Conservation (phyloP, 768 basidiomycete genomes). For the Kwoniella dejecticola region DNA sequence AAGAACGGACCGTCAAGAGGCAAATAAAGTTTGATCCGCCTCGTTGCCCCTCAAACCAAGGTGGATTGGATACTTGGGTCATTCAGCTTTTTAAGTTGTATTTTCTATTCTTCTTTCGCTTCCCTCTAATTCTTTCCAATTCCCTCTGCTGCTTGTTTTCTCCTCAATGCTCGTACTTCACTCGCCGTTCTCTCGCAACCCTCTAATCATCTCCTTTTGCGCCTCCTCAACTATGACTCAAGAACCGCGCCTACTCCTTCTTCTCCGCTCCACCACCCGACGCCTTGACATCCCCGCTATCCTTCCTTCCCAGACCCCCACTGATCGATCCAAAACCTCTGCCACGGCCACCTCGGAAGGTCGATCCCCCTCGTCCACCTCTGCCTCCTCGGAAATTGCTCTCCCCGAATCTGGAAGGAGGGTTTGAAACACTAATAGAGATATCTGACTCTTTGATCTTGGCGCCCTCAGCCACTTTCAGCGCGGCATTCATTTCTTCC, state of each 20-base stretch:
- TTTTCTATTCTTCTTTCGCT: no score
- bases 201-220: conserved; percentile 3
- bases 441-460: conserved; percentile 43
- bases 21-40: no score
- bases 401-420: conserved; percentile 23
- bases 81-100: no score
- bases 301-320: conserved; percentile 11
- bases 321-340: conserved; percentile 25
- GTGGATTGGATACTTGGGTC: no score
- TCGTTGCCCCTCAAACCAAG: no score
- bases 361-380: conserved; percentile 21
- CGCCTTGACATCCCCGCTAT: not conserved
- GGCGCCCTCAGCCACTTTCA: conserved; percentile 69
- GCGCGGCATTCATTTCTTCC: conserved; percentile 75
- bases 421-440: conserved; percentile 46
- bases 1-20: no score
- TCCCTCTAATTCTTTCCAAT: no score
- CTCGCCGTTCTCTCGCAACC: not conserved
- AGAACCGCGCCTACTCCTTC: not conserved
- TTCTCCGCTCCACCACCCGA: not conserved
- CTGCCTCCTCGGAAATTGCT: conserved; percentile 24
- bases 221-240: not conserved
- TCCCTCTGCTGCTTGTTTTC: no score
- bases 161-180: no score
- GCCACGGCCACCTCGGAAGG: conserved; percentile 20